Base-by-base conservation (phyloP, 78 protist genomes). In the Mastigamoeba balamuthi region DNA sequence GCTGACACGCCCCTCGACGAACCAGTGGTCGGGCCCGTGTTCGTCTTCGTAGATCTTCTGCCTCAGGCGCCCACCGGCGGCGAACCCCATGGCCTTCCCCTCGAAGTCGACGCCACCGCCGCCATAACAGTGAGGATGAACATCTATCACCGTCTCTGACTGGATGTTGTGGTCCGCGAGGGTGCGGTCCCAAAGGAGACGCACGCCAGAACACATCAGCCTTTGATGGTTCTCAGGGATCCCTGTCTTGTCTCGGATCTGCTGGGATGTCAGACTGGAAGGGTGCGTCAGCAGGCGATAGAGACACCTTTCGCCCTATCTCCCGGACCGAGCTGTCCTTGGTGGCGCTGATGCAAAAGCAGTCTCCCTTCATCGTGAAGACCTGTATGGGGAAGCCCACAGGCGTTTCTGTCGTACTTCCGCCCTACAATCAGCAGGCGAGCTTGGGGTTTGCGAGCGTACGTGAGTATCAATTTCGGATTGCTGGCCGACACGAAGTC, bases 281-380 rank as follows among this genome's bases (percentile, higher is more conserved):
- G n/a, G n/a, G n/a, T n/a, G n/a, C n/a, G n/a, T n/a, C n/a, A n/a
- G n/a, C n/a, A n/a, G n/a, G n/a, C n/a, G n/a, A n/a, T n/a, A n/a
- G n/a, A n/a, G n/a, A n/a, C n/a, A n/a, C n/a, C n/a, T n/a, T n/a
- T n/a, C n/a, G n/a, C n/a, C 17, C 17, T 17, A 48, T 17, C 17
- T 48, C 33, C 17, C 17, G 33, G 17, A 48, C 17, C 17, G 58
- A 25, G 58, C 58, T 48, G 58, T 17, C 17, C 17, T 17, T 25
- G 33, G 17, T 17, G 17, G 17, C 58, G 17, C 33, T 48, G 17
- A 48, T 17, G 17, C 17, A 17, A 48, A 48, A 48, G 17, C 17
- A 17, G 67, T 91, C 86, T 43, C 92, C 95, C 3, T 90, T 90
- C 27, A 90, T 69, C 28, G 94, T 90, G 75, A 83, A 85, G 58